A percentile compares a stretch with the other conserved stretches of the same genome.
These are phyloP conservation scores for Rubia tinctorum DNA, from an alignment of 305 asterid genomes.

Conservation along the genomic window DNA sequence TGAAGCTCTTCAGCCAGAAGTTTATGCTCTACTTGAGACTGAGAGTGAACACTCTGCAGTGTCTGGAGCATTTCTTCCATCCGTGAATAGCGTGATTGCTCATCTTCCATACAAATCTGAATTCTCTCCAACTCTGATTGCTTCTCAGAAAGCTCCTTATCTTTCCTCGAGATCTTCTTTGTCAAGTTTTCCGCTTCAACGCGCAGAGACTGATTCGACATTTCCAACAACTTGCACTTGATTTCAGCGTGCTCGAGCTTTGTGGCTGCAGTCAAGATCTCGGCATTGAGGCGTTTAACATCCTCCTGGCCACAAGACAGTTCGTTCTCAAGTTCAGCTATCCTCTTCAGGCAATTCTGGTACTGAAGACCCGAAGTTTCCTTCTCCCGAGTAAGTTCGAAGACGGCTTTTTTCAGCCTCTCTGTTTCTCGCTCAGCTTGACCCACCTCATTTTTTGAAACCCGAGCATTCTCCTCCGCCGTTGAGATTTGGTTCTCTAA, in stretches of 20 bases:
- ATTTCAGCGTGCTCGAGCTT: constrained; percentile 64
- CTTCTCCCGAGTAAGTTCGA: constrained; percentile 56
- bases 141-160: constrained; percentile 65
- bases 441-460: constrained; percentile 58
- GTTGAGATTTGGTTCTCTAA: constrained; percentile 50
- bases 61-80: constrained; percentile 64
- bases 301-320: constrained; percentile 48
- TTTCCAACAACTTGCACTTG: constrained; percentile 56
- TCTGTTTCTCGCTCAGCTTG: constrained; percentile 60
- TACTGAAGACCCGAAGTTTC: constrained; percentile 57
- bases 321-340: constrained; percentile 67
- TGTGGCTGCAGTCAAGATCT: constrained; percentile 40
- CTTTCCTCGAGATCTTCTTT: constrained; percentile 60
- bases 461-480: constrained; percentile 44
- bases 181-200: constrained; percentile 72
- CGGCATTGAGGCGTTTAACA: constrained; percentile 54
- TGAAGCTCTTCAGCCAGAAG: constrained; percentile 56
- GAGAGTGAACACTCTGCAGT: constrained; percentile 56
- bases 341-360: constrained; percentile 65
- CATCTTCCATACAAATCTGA: constrained; percentile 49
- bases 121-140: constrained; percentile 78
- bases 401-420: constrained; percentile 46
- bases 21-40: constrained; percentile 65
- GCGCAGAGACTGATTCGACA: constrained; percentile 56
- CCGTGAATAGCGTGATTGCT: constrained; percentile 42